Evolutionary conservation across 129 eudicot species (phyloP).

Genomic region (Erigeron canadensis): DNA sequence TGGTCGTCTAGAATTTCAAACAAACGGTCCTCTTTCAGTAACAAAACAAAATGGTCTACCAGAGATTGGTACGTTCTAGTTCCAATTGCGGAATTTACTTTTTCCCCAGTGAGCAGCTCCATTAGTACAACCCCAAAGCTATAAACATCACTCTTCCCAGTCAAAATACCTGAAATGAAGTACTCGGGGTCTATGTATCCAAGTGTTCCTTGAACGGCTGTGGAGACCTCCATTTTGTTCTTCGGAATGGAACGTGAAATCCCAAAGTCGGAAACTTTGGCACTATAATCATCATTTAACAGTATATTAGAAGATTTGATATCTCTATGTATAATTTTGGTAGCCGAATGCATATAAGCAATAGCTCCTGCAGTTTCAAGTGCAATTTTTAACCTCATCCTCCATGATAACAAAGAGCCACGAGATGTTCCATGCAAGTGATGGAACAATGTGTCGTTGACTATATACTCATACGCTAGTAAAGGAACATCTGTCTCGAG

Average conservation of each 20-base stretch:
- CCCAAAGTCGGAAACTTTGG: conserved; percentile 30
- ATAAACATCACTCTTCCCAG: conserved; percentile 19
- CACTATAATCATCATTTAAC: conserved; percentile 16
- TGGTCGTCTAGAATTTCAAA: conserved; percentile 17
- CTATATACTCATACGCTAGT: conserved; percentile 27
- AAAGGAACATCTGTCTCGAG: conserved; percentile 27
- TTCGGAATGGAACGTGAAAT: conserved; percentile 18
- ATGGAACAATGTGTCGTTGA: conserved; percentile 25
- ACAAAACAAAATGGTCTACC: conserved; percentile 13
- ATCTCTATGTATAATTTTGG: conserved; percentile 33
- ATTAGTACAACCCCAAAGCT: conserved; percentile 28
- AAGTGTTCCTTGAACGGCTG: conserved; percentile 15
- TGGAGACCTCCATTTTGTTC: conserved; percentile 21
- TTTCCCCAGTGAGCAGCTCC: conserved; percentile 20
- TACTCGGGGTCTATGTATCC: conserved; percentile 25
- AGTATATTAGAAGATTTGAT: conserved; percentile 29
- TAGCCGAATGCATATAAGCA: conserved; percentile 28
- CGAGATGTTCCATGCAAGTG: conserved; percentile 15
- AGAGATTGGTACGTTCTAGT: neutral
- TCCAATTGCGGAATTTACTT: neutral
- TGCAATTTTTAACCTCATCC: conserved; percentile 7
- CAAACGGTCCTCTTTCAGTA: conserved; percentile 12
- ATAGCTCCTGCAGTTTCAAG: conserved; percentile 30
- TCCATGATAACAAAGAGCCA: conserved; percentile 19
- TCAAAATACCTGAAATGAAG: conserved; percentile 22